Base-by-base conservation (phyloP, 108 stramenopile species). In the Cyclotella cryptica region DNA sequence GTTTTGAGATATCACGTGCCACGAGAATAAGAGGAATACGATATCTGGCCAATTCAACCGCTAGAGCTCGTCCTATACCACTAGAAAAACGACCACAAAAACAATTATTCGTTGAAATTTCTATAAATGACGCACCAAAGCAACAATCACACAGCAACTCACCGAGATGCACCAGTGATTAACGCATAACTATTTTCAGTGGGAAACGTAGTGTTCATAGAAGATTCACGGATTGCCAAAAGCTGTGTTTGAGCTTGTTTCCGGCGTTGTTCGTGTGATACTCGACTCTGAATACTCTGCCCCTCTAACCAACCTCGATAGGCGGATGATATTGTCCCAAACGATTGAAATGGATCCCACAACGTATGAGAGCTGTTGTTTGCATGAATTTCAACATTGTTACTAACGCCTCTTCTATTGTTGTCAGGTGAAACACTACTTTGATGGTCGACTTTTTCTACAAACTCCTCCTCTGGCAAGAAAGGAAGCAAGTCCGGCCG, bases 31-130 rank as follows among this genome's bases (percentile, higher is more conserved):
- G 71, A 17, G 92, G 92, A n/a, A 96, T 91, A 39, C 83, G 86
- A 74, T 90, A 93, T 54, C 94, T 60, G 43, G 94, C 94, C 45
- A 96, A 78, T 79, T 96, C 94, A 7, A 93, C 89, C 45, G 92
- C 92, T 10, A 95, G 73, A 0, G 94, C 92, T 49, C 94, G 75
- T 26, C 94, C 94, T 41, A 96, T 92, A 6, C 94, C 94, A 27
- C 60, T 61, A 14, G 47, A n/a, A 9, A n/a, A 1, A 49, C n/a
- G 47, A n/a, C n/a, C 3, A 35, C 6, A 35, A 35, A 6, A 35
- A 5, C 4, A 35, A 35, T 35, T 35, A 35, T 35, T 35, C 6
- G 35, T 35, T 35, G 35, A 35, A 35, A 2, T 35, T 35, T 2
- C 35, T 35, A 6, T 5, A 35, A 35, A 35, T 21, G 19, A 57